Evolutionary conservation across 2,329 filamentous ascomycete genomes (phyloP).

Genomic region (Colletotrichum cuscutae): DNA sequence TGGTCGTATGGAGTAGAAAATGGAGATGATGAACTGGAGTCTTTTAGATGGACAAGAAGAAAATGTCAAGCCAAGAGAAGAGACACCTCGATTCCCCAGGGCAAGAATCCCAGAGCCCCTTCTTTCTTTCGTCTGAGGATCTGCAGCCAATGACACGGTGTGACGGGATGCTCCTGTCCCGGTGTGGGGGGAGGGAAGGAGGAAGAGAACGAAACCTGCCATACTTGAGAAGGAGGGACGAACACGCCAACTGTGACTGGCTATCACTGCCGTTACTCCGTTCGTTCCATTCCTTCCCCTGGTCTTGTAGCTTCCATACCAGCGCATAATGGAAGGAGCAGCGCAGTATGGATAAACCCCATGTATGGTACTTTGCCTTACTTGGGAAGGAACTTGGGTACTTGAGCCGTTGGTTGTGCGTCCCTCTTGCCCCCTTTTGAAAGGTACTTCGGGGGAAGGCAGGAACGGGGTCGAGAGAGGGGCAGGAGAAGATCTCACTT

Average conservation of each 20-base stretch:
- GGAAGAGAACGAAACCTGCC: not conserved
- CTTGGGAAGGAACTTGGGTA: not conserved
- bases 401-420: not conserved
- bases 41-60: not conserved
- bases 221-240: not conserved
- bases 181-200: not conserved
- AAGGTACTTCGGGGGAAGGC: not conserved
- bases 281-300: too few relatives aligned
- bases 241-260: not conserved
- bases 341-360: too few relatives aligned
- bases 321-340: not conserved
- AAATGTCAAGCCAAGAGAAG: not conserved
- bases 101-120: not conserved
- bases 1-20: not conserved
- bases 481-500: conserved; percentile 14
- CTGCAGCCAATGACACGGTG: conserved; percentile 20
- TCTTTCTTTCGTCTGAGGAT: conserved; percentile 12
- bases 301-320: not conserved
- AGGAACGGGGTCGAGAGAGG: not conserved
- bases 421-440: not conserved
- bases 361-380: too few relatives aligned
- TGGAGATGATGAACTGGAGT: too few relatives aligned
- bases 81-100: not conserved
- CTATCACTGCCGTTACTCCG: not conserved
- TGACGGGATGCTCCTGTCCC: not conserved